A percentile compares a stretch with the other conserved stretches of the same genome.
phyloP scores from a whole-genome alignment of 73 alveolate genomes.

The Urostyla sp. region DNA sequence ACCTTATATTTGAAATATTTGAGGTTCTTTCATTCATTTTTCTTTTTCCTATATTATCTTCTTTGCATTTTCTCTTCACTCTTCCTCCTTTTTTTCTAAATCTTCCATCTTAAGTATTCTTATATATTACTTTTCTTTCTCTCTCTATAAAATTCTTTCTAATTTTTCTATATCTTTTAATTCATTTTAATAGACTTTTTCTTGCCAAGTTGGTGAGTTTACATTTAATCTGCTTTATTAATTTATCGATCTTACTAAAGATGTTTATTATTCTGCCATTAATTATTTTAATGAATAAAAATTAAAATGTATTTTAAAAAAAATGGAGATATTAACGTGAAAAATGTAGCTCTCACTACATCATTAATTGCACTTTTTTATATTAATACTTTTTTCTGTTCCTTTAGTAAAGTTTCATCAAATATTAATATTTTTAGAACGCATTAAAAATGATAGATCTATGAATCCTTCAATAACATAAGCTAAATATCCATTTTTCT shows the following conservation, averaged over 20 bases:
- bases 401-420: not conserved
- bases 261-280: not conserved
- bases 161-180: no score
- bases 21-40: no score
- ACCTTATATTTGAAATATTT: no score
- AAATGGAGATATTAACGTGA: not conserved
- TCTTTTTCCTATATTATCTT: no score
- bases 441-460: slow-evolving; percentile 8
- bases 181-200: no score
- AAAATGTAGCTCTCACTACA: not conserved
- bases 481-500: not conserved
- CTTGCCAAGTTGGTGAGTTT: not conserved
- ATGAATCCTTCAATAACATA: slow-evolving; percentile 1
- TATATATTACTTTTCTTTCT: no score
- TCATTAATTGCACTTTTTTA: not conserved
- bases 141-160: no score
- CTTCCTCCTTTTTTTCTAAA: no score
- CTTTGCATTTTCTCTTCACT: no score
- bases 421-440: not conserved
- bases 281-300: not conserved
- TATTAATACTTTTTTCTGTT: not conserved
- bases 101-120: no score
- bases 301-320: not conserved
- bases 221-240: no score
- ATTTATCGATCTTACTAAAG: not conserved